phyloP scores from a whole-genome alignment of 495 filamentous ascomycete species.

The Corynascus novoguineensis region DNA sequence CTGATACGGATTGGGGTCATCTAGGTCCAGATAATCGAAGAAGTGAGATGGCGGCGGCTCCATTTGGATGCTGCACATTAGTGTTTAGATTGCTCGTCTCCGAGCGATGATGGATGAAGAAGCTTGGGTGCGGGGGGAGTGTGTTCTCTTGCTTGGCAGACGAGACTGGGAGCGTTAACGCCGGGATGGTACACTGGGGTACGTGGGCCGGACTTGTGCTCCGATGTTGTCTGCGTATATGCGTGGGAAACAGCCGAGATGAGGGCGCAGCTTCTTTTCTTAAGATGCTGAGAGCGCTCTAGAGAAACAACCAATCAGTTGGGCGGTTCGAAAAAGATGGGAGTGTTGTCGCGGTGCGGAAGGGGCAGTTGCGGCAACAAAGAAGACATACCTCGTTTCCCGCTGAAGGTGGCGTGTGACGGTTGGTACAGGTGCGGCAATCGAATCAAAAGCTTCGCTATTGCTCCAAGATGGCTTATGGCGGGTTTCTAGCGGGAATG shows the following conservation, averaged over 20 bases:
- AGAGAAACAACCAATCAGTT: not conserved
- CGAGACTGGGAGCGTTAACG: too few species aligned
- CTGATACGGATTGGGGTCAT: slow-evolving; percentile 22
- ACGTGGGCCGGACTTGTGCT: slow-evolving; percentile 17
- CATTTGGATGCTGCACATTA: slow-evolving; percentile 22
- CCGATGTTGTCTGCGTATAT: slow-evolving; percentile 9
- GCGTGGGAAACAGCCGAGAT: slow-evolving; percentile 6
- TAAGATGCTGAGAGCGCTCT: not conserved
- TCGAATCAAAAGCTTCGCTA: not conserved
- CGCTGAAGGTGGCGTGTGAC: not conserved
- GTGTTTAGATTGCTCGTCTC: not conserved
- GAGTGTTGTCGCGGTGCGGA: not conserved
- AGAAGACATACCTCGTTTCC: slow-evolving; percentile 3
- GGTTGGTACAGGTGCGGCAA: slow-evolving; percentile 6
- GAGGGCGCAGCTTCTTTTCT: not conserved
- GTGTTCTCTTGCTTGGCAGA: too few species aligned
- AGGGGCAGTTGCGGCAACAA: too few species aligned
- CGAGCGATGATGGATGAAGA: not conserved
- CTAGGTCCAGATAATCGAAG: slow-evolving; percentile 28
- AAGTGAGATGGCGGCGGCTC: slow-evolving; percentile 24
- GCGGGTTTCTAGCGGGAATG: slow-evolving; percentile 16
- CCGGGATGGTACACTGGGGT: not conserved
- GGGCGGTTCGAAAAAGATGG: not conserved
- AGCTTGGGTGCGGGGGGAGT: too few species aligned
- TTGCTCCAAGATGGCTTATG: not conserved